These are phyloP conservation scores for Graphiopsis chlorocephala DNA, from an alignment of 2,329 filamentous ascomycete species.

Conservation along the genomic window DNA sequence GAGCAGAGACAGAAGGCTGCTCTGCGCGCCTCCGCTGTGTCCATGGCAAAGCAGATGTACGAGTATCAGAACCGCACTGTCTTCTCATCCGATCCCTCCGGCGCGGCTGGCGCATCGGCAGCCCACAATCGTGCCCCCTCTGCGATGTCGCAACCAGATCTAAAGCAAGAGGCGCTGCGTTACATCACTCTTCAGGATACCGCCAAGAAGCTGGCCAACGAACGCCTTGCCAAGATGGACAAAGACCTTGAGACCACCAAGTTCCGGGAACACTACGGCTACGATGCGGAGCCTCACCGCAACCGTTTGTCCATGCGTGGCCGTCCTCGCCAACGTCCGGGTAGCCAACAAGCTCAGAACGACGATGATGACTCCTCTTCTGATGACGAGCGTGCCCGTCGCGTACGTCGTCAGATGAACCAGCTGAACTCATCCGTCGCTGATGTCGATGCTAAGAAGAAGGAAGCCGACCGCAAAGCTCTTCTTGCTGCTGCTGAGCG, in stretches of 20 bases:
- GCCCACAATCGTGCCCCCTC: conserved; percentile 32
- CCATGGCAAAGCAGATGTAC: conserved; percentile 89
- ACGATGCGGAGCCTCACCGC: conserved; percentile 47
- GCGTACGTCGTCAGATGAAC: conserved; percentile 76
- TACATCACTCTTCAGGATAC: conserved; percentile 74
- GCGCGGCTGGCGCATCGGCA: conserved; percentile 25
- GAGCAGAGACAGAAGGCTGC: conserved; percentile 71
- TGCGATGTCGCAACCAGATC: conserved; percentile 41
- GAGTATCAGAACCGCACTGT: conserved; percentile 51
- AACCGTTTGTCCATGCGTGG: conserved; percentile 52
- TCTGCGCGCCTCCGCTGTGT: conserved; percentile 76
- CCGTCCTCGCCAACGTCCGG: conserved; percentile 60
- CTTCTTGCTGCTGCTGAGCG: conserved; percentile 77
- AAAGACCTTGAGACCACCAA: conserved; percentile 62
- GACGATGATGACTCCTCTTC: conserved; percentile 40
- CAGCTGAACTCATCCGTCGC: conserved; percentile 67
- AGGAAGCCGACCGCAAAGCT: conserved; percentile 69
- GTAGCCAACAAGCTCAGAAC: conserved; percentile 56
- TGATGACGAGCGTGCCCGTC: conserved; percentile 66
- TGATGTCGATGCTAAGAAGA: conserved; percentile 70
- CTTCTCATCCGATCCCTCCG: conserved; percentile 23
- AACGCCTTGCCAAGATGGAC: conserved; percentile 77
- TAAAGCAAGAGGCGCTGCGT: conserved; percentile 52
- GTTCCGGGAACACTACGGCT: conserved; percentile 76
- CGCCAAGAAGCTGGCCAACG: conserved; percentile 80